Percentiles rank a stretch among this genome's conserved stretches.
Evolutionary conservation across 2,329 filamentous ascomycete genomes (phyloP).

Genomic region (Atkinsonella hypoxylon): DNA sequence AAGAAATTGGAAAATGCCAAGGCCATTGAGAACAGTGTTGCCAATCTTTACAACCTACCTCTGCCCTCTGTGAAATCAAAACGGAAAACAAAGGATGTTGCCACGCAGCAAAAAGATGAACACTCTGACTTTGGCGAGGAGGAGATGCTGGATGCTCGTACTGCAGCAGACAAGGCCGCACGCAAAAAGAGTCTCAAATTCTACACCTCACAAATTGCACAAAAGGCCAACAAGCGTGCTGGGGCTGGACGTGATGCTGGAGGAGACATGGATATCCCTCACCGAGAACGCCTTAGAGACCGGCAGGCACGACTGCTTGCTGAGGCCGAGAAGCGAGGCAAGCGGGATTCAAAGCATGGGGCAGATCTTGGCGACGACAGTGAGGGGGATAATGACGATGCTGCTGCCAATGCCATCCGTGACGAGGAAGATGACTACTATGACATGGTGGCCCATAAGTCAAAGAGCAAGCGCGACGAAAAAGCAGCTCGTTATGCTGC

Average conservation of each 20-base stretch:
- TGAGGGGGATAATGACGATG: constrained; percentile 52
- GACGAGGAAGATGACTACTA: constrained; percentile 70
- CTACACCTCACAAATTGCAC: constrained; percentile 94
- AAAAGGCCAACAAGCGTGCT: constrained; percentile 80
- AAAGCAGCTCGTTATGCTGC: constrained; percentile 48
- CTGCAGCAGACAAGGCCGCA: constrained; percentile 75
- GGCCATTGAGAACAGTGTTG: constrained; percentile 58
- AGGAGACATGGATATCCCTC: constrained; percentile 72
- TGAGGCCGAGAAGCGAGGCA: constrained; percentile 77
- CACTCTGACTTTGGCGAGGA: constrained; percentile 93
- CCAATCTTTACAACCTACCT: constrained; percentile 53
- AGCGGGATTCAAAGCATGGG: constrained; percentile 48
- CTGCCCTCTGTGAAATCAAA: constrained; percentile 36
- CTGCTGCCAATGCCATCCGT: constrained; percentile 37
- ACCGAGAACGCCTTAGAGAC: constrained; percentile 79
- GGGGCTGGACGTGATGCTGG: constrained; percentile 61
- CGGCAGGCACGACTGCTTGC: constrained; percentile 74
- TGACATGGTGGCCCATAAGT: constrained; percentile 64
- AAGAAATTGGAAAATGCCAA: constrained; percentile 35
- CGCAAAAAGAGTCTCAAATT: constrained; percentile 91
- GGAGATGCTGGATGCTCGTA: constrained; percentile 60
- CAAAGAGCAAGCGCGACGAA: constrained; percentile 62
- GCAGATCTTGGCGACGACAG: constrained; percentile 58
- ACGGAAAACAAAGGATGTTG: constrained; percentile 19
- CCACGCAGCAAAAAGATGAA: constrained; percentile 37